Conservation (phyloP, 768 basidiomycete species). For the Leccinum incarnatum region DNA sequence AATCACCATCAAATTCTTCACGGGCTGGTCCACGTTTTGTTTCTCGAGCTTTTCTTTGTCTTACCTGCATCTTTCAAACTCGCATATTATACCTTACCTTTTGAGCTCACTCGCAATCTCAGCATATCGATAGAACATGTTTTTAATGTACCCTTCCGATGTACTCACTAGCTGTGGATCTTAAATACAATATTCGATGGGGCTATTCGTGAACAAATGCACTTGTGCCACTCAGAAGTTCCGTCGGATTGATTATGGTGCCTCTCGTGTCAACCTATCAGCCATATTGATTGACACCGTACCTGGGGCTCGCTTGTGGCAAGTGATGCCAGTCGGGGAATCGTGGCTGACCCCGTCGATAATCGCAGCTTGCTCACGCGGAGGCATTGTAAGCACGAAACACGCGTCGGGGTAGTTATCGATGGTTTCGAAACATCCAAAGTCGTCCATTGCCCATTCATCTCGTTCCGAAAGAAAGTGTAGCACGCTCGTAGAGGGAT, state of each 20-base stretch:
- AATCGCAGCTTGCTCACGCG: background rate
- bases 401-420: background rate
- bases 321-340: background rate
- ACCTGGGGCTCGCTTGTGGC: background rate
- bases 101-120: slow-evolving; percentile 16
- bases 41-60: background rate
- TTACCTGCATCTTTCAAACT: slow-evolving; percentile 8
- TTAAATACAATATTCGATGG: slow-evolving; percentile 15
- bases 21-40: slow-evolving; percentile 22
- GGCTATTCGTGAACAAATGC: slow-evolving; percentile 12
- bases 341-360: background rate
- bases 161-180: slow-evolving; percentile 24
- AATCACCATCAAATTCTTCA: slow-evolving; percentile 8
- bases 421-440: slow-evolving; percentile 1
- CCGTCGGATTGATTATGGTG: background rate
- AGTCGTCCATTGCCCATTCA: background rate
- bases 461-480: background rate
- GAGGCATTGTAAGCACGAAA: background rate
- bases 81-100: slow-evolving; percentile 26
- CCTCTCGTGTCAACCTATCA: background rate
- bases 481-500: background rate
- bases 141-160: slow-evolving; percentile 25
- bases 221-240: background rate
- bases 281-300: background rate
- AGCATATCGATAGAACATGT: slow-evolving; percentile 27